Conservation (phyloP, 2,329 filamentous ascomycete species). For the Plectosphaerella cucumerina region DNA sequence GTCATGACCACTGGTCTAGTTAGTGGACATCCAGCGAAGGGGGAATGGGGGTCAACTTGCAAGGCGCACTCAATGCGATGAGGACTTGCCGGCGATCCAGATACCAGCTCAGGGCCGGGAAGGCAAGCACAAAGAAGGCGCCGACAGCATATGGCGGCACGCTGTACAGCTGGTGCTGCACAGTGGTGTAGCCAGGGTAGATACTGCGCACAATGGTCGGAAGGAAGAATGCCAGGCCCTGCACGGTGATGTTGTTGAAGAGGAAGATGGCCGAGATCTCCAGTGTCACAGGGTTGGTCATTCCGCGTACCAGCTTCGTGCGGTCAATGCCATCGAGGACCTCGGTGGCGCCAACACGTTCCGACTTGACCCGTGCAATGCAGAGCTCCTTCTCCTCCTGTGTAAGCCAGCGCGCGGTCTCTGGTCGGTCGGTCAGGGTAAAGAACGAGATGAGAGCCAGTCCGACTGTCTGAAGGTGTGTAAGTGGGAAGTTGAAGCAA, state of each 20-base stretch:
- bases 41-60: not conserved
- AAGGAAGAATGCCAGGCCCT: conserved; percentile 65
- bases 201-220: conserved; percentile 67
- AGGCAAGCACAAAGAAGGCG: conserved; percentile 59
- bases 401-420: conserved; percentile 62
- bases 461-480: not conserved
- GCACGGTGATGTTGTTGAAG: conserved; percentile 66
- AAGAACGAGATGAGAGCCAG: conserved; percentile 54
- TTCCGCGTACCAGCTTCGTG: conserved; percentile 55
- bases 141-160: conserved; percentile 69
- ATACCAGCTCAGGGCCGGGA: conserved; percentile 59
- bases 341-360: conserved; percentile 54
- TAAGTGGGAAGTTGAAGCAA: not conserved
- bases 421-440: conserved; percentile 65
- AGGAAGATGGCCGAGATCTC: conserved; percentile 55
- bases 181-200: conserved; percentile 52
- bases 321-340: conserved; percentile 60
- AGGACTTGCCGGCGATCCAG: conserved; percentile 57
- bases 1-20: conserved; percentile 49
- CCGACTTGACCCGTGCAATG: conserved; percentile 63
- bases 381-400: conserved; percentile 64
- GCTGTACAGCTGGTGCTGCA: conserved; percentile 65
- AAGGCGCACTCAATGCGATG: conserved; percentile 53
- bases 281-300: conserved; percentile 51
- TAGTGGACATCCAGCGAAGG: not conserved